Evolutionary conservation across 2,329 filamentous ascomycete species (phyloP), one percentile per base, ranked within the genome.

Genomic region (Fusarium poae): DNA sequence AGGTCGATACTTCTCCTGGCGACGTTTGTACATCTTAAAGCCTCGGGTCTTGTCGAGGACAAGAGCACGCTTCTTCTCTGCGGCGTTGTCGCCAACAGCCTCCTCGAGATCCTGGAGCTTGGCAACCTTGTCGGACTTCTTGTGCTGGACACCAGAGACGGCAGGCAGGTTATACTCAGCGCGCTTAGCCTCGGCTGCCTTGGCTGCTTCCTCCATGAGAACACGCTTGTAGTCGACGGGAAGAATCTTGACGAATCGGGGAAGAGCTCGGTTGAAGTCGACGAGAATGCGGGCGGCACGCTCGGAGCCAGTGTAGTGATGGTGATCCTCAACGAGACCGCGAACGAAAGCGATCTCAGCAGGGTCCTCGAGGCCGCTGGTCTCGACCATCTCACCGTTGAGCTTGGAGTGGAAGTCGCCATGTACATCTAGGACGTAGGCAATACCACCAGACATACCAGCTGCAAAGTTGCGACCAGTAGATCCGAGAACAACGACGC

Each of bases 401-500:
- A 97, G 91, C 87, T 97, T 97, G 74, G 90, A 89, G 79, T 92
- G 85, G 83, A 97, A 97, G 81, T 97, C 93, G 70, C 91, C 88
- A 78, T 95, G 88, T 77, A 96, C 91, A 77, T 98, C 95, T 30
- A 98, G 88, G 55, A 97, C 89, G 76, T 97, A 98, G 20, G 94
- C 94, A 75, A 98, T 97, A 85, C 95, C 95, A 77, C 95, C 95
- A 76, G 94, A 97, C 95, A 98, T 98, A 85, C 95, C 95, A 65
- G 95, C 95, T 74, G 94, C 95, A 77, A 98, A 98, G 85, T 98
- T 98, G 74, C 95, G 94, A 45, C 95, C 95, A 77, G 94, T 97
- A 75, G 88, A 89, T 61, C 95, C 95, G 48, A 98, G 87, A 76
- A 97, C 87, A 69, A 98, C 84, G 51, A 97, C 86, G 77, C 94